Conservation (phyloP, 2,329 filamentous ascomycete species). For the Ascosphaera apis region DNA sequence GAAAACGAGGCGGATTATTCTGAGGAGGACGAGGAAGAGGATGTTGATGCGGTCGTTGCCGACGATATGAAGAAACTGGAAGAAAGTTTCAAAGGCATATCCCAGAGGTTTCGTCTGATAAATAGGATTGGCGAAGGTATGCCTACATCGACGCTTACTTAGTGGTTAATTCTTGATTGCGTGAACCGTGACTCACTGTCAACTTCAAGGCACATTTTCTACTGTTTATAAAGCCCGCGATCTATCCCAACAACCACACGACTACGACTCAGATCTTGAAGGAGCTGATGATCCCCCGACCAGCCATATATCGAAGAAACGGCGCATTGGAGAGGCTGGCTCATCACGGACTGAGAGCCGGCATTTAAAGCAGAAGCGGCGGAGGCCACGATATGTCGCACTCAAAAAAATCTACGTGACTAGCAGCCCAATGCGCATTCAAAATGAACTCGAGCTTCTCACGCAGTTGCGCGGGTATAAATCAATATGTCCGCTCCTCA, state of each 20-base stretch:
- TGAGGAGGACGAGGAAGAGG: constrained; percentile 13
- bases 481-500: constrained; percentile 85
- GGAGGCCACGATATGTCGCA: constrained; percentile 57
- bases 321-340: constrained; percentile 21
- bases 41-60: constrained; percentile 32
- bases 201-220: constrained; percentile 65
- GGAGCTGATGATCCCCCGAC: constrained; percentile 39
- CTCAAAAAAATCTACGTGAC: constrained; percentile 99
- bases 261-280: constrained; percentile 67
- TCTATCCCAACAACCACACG: constrained; percentile 56
- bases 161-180: constrained; percentile 2
- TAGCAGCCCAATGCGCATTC: constrained; percentile 73
- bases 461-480: constrained; percentile 63
- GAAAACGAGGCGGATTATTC: constrained; percentile 8
- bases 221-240: constrained; percentile 98
- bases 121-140: constrained; percentile 92
- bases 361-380: constrained; percentile 14
- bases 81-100: constrained; percentile 61
- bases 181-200: constrained; percentile 3
- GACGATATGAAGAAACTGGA: constrained; percentile 78
- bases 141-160: constrained; percentile 2
- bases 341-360: constrained; percentile 9
- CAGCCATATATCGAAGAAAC: constrained; percentile 43
- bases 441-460: constrained; percentile 87
- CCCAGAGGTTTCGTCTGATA: constrained; percentile 64